phyloP scores from a whole-genome alignment of 345 rosid species.

The Stellera chamaejasme region DNA sequence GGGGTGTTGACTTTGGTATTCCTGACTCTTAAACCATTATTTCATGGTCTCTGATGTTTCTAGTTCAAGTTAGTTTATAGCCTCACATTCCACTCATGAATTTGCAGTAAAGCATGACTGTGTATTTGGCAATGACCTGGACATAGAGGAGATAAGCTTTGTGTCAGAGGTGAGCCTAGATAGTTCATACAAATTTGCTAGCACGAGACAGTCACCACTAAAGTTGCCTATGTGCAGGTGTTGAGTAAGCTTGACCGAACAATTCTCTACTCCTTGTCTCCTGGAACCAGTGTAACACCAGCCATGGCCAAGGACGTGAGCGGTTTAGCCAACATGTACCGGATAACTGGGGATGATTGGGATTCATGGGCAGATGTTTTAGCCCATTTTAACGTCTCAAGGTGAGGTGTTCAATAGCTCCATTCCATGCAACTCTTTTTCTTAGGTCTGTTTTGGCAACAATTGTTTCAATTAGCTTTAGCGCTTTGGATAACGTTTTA shows the following conservation, averaged over 20 bases:
- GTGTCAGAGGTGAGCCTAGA: constrained; percentile 52
- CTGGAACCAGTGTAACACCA: constrained; percentile 83
- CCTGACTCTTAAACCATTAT: constrained; percentile 1
- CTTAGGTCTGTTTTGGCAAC: too few relatives aligned
- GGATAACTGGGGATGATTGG: constrained; percentile 93
- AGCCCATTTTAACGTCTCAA: constrained; percentile 69
- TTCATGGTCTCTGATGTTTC: neutral
- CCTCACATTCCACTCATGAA: neutral
- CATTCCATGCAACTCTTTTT: too few relatives aligned
- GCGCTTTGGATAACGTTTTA: too few relatives aligned
- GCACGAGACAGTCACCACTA: constrained; percentile 1
- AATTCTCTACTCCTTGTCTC: constrained; percentile 78
- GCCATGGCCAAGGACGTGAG: constrained; percentile 65
- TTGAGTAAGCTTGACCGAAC: constrained; percentile 60
- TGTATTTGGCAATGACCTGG: constrained; percentile 74
- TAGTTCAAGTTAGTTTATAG: constrained; percentile 1
- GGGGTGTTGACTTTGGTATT: constrained; percentile 97
- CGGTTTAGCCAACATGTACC: constrained; percentile 68
- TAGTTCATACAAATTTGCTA: too few relatives aligned
- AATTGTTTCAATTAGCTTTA: too few relatives aligned
- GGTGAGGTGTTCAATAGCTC: constrained; percentile 29
- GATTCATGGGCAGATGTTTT: constrained; percentile 79
- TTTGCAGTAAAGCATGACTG: constrained; percentile 80
- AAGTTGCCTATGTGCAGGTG: constrained; percentile 35
- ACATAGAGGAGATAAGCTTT: constrained; percentile 47